Evolutionary conservation across 305 asterid genomes (phyloP), one percentile per base, ranked within the genome.

Genomic region (Rubia occidens): DNA sequence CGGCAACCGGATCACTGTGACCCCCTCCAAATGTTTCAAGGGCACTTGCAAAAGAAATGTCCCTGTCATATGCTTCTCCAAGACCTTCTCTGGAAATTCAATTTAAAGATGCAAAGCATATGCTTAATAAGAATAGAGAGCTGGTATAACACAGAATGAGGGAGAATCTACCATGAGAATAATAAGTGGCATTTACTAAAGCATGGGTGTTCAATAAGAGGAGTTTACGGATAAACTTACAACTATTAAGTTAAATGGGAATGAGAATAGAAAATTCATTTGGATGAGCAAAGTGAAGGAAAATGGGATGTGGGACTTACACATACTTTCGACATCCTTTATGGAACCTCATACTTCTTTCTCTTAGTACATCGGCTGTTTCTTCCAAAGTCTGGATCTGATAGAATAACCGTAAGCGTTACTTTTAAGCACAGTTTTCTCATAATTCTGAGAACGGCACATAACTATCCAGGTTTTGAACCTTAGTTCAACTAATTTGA

Each of bases 371-470:
- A 73, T 94, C 98, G 18, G 95, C 94, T 77, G 79, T 83, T 77
- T 94, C 98, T 85, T 94, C 98, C 95, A 90, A 75, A 78, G 85
- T 75, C 67, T 90, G 98, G 79, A 94, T 83, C 98, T 94, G 95
- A 80, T 65, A 80, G 43, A 64, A 80, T 59, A 70, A 76, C 63
- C 39, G 72, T 75, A 71, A 45, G 71, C 17, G 1, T 10, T 37
- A 64, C 13, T 21, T 39, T 59, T 15, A 11, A 61, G 35, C 21
- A 54, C 44, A 17, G 24, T 43, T 45, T 64, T 45, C 42, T 65
- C 40, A 42, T 11, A 11, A 17, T 44, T n/a, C 72, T 29, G 8
- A 62, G 60, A 64, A 61, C 21, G 9, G 0, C 56, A 51, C 32
- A n/a, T 1, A 0, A 20, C 17, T 37, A 26, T 71, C 66, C 29